Evolutionary conservation across 208 protist genomes (phyloP), one percentile per base, ranked within the genome.

Genomic region (Acanthamoeba healyi): DNA sequence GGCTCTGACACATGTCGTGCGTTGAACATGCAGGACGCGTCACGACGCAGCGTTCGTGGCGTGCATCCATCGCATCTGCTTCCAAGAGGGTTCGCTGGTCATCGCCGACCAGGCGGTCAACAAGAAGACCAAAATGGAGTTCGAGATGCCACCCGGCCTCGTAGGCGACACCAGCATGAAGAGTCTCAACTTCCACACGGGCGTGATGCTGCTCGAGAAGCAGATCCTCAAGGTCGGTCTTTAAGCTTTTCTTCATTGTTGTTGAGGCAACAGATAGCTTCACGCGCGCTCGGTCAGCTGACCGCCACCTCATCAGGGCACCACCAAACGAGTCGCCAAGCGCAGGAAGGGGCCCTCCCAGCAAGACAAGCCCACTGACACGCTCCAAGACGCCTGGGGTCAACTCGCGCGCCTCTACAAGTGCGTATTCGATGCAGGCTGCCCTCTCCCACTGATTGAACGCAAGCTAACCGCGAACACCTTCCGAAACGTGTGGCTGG

Each of bases 171-270:
- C 82, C 42, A 95, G 95, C 65, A 70, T 94, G 26, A 63, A 86
- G 82, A 96, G 94, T 42, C 34, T 91, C n/a, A 95, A 95, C 70
- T 72, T 93, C 42, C 77, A 94, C 67, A 81, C 90, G 46, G 95
- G 96, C 86, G 72, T 97, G 15, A 90, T 97, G 49, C 38, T 97
- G n/a, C 61, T 97, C n/a, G 96, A 97, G 70, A 93, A 97, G 61
- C 93, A 96, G 61, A 94, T 96, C 19, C 61, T 94, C 63, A 88
- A 95, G 38, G 51, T 94, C n/a, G 38, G 40, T 22, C 38, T 29
- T n/a, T n/a, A n/a, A n/a, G n/a, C n/a, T n/a, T n/a, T n/a, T n/a
- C n/a, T n/a, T n/a, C n/a, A n/a, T n/a, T n/a, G n/a, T n/a, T n/a
- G 44, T 19, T 19, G 38, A 10, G 82, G 38, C 79, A 19, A 90